Evolutionary conservation across 2,329 filamentous ascomycete genomes (phyloP).

Genomic region (Arachnopeziza araneosa): DNA sequence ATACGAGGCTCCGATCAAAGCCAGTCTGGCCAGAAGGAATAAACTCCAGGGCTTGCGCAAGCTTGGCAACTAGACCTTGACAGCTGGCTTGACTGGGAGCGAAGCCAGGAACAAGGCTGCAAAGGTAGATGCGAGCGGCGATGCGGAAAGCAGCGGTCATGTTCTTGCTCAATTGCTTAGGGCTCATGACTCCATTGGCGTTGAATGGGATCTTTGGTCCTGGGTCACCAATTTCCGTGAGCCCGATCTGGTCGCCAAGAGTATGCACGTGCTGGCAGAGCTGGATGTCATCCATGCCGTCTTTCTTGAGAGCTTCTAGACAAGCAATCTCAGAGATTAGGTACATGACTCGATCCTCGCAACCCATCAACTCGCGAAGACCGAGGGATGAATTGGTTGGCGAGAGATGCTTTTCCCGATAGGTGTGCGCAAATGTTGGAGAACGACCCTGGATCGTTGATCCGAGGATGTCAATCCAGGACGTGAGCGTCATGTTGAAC

Average conservation of each 20-base stretch:
- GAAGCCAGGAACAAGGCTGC: conserved; percentile 87
- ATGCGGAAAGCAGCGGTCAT: conserved; percentile 88
- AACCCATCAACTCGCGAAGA: conserved; percentile 91
- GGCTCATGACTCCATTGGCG: conserved; percentile 68
- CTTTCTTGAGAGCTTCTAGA: conserved; percentile 79
- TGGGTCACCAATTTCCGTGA: conserved; percentile 63
- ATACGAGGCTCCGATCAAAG: conserved; percentile 85
- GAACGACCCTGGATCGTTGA: conserved; percentile 84
- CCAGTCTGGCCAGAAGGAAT: conserved; percentile 78
- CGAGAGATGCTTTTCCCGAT: conserved; percentile 87
- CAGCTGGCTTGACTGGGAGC: conserved; percentile 69
- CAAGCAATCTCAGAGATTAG: conserved; percentile 96
- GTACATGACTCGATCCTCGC: conserved; percentile 96
- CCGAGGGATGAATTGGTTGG: conserved; percentile 56
- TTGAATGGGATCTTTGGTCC: conserved; percentile 57
- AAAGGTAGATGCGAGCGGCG: conserved; percentile 93
- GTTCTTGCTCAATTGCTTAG: conserved; percentile 79
- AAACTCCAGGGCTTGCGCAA: conserved; percentile 69
- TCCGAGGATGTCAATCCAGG: conserved; percentile 97
- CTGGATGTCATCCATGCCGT: conserved; percentile 77
- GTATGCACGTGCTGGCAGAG: conserved; percentile 85
- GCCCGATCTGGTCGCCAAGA: conserved; percentile 80
- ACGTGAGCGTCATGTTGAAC: conserved; percentile 91
- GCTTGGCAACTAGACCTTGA: conserved; percentile 69
- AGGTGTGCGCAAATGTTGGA: conserved; percentile 88